Conservation (phyloP, 257 asterid species). For the Solanum lycopersicoides region DNA sequence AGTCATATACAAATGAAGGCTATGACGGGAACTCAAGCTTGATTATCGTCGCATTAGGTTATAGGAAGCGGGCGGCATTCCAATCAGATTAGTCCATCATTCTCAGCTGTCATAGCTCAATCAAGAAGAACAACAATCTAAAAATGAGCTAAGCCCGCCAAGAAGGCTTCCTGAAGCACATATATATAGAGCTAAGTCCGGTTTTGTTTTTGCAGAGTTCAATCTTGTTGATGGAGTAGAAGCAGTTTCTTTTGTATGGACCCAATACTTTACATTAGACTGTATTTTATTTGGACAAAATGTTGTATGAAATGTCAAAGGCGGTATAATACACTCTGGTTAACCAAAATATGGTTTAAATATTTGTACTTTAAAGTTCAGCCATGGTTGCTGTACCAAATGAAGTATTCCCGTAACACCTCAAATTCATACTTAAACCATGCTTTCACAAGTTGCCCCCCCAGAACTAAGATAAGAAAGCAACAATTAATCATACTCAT, state of each 20-base stretch:
- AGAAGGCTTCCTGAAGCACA: neutral
- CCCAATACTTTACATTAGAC: neutral
- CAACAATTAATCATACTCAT: no score
- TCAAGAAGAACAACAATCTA: neutral
- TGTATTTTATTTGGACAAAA: neutral
- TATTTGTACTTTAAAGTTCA: neutral
- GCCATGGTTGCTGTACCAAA: neutral
- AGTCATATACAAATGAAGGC: conserved; percentile 87
- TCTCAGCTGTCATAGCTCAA: neutral
- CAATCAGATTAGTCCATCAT: neutral
- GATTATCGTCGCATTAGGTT: neutral
- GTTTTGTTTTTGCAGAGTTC: neutral
- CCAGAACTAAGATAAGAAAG: no score
- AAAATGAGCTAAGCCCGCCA: neutral
- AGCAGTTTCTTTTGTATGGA: neutral
- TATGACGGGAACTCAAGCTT: conserved; percentile 81
- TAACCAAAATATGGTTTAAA: neutral
- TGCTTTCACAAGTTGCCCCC: neutral
- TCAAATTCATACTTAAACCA: neutral
- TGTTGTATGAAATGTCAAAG: neutral
- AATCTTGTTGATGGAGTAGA: neutral
- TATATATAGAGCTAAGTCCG: neutral
- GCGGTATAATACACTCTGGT: neutral
- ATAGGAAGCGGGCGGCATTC: neutral
- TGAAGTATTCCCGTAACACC: neutral